Base-by-base conservation (phyloP, 768 basidiomycete genomes). In the Lactarius vividus region DNA sequence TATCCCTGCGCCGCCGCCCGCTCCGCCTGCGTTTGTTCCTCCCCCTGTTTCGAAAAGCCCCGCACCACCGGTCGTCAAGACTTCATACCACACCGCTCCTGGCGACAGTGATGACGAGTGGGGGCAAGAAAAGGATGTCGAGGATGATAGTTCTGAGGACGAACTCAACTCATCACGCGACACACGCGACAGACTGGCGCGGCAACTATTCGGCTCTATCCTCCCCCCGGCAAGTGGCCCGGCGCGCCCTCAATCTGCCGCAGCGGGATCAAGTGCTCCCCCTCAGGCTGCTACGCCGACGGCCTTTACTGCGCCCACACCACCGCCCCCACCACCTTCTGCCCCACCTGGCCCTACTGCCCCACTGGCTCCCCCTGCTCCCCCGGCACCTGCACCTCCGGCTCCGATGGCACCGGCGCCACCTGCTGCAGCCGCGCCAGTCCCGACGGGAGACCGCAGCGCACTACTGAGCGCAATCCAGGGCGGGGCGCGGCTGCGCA, bases 381-480 rank as follows among this genome's bases (percentile, higher is more conserved):
- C 77, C 0, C 72, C 78, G 1, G 73, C 80, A 1, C 76, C 80
- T 28, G 69, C 83, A 0, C 75, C 79, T 1, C 76, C 78, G 1
- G 71, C 37, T 20, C 60, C 79, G 5, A 68, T 74, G 10, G 69
- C 77, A 1, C 73, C 74, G 1, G 71, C 79, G 0, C 74, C 75
- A 1, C 59, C 71, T 10, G 60, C 72, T 10, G 69, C 73, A 9
- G 70, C 76, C 0, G 70, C 72, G 20, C 74, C 79, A 9, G 73
- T 76, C 4, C 74, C 80, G 20, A 68, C 79, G 6, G 82, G 84
- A 5, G 86, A 86, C 67, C 81, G 85, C 29, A 77, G 81, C 64
- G 92, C 89, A 0, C 78, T 99, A 18, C 76, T 99, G 72, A 76
- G 78, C 23, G 87, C 92, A 9, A 98, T 99, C 67, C 88, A 94